Base-by-base conservation (phyloP, 129 eudicot genomes). In the Helichrysum umbraculigerum region DNA sequence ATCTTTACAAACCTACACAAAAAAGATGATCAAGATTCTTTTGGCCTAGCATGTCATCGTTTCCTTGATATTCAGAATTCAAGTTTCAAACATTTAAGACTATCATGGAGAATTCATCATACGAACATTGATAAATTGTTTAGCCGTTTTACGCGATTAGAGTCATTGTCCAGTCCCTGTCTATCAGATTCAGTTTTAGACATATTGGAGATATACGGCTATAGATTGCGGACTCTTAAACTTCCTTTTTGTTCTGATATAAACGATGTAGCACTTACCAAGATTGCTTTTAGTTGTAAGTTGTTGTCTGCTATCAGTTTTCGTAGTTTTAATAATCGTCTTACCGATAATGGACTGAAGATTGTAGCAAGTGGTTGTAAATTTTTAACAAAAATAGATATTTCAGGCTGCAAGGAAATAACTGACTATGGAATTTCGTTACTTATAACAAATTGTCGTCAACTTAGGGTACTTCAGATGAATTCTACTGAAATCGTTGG, bases 41-140 rank as follows among this genome's bases (percentile, higher is more conserved):
- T 91, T 63, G 95, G 96, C 54, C 39, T 89, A 75, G 89, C 91
- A 74, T 89, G 96, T 78, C 91, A 41, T 14, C 78, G 83, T 4
- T 92, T 91, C 88, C 91, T 89, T 25, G 73, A 76, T 65, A 82
- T 89, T 75, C 96, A 87, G 72, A 87, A 78, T 54, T 84, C 84
- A 68, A 80, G 88, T 66, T 25, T 25, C 28, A 25, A 25, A 25
- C 28, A 25, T 25, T 25, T 25, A 25, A 1, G 28, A 25, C 28
- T 25, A 25, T 25, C 28, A 25, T 25, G 28, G 28, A 25, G 28
- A 0, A 25, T 25, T 25, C 28, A 25, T 25, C 28, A 1, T 25
- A 25, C 83, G 82, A 34, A 76, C 42, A 25, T 92, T 20, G 33
- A 73, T 76, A 80, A 68, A 50, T 11, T 87, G 71, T 81, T 92